A percentile compares a stretch with the other conserved stretches of the same genome.
These are phyloP conservation scores for Chernovozyma aurita DNA, from an alignment of 1,139 yeast genomes.

Conservation along the genomic window DNA sequence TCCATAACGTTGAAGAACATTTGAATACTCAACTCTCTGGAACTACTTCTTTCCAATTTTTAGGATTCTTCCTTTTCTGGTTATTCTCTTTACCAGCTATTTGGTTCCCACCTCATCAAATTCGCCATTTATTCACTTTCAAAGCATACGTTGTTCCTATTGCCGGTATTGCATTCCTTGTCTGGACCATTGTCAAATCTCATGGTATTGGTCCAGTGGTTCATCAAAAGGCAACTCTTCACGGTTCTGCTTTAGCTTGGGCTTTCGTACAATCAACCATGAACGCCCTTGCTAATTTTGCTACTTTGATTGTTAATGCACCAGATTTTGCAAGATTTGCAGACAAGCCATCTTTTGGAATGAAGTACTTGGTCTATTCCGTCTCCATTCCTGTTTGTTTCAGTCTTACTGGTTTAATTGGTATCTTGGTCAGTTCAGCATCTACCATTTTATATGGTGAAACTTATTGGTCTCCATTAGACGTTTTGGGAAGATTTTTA, in stretches of 20 bases:
- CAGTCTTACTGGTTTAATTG: conserved; percentile 77
- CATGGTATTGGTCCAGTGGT: conserved; percentile 71
- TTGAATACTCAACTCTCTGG: conserved; percentile 32
- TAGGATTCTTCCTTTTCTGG: conserved; percentile 79
- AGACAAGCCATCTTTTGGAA: conserved; percentile 36
- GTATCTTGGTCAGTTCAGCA: conserved; percentile 83
- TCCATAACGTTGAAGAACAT: conserved; percentile 49
- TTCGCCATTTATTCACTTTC: conserved; percentile 76
- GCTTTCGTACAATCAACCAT: conserved; percentile 73
- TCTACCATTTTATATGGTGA: conserved; percentile 65
- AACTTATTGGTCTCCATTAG: conserved; percentile 83
- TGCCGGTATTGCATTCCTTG: conserved; percentile 73
- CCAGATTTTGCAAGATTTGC: conserved; percentile 91
- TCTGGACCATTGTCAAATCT: conserved; percentile 78
- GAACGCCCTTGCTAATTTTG: conserved; percentile 81
- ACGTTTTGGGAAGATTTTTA: conserved; percentile 64
- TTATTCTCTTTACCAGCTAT: conserved; percentile 69
- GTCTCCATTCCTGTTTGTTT: conserved; percentile 73
- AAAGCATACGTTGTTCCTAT: conserved; percentile 74
- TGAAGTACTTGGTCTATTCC: conserved; percentile 43
- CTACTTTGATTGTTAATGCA: conserved; percentile 80
- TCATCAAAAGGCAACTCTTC: conserved; percentile 41
- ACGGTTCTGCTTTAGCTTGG: conserved; percentile 73
- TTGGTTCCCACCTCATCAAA: conserved; percentile 76
- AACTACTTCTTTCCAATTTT: conserved; percentile 58